Percentiles rank a stretch among this genome's conserved stretches.
These are phyloP conservation scores for Dichotomopilus funicola DNA, from an alignment of 2,329 filamentous ascomycete genomes.

Conservation along the genomic window DNA sequence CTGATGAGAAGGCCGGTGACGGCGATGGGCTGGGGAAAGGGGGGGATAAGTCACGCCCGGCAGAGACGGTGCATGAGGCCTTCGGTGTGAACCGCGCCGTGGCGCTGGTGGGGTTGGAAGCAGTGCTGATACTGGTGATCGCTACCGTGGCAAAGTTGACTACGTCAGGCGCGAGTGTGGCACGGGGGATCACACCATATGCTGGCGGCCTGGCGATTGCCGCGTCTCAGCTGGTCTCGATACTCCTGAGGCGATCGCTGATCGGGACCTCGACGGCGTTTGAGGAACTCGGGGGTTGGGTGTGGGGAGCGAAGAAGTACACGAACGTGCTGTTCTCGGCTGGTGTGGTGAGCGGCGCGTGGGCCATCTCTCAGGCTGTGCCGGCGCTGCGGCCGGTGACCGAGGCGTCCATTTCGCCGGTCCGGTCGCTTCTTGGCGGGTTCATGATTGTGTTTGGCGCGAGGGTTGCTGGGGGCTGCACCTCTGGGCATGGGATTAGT, in stretches of 20 bases:
- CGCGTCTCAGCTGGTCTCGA: constrained; percentile 49
- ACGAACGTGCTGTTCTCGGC: constrained; percentile 44
- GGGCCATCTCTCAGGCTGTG: constrained; percentile 29
- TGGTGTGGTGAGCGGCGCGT: constrained; percentile 45
- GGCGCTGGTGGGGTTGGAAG: constrained; percentile 39
- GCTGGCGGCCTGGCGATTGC: constrained; percentile 55
- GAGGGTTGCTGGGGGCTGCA: constrained; percentile 59
- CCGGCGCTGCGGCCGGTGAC: constrained; percentile 28
- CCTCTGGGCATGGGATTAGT: constrained; percentile 62
- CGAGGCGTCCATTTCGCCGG: constrained; percentile 28
- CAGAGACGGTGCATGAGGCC: constrained; percentile 32
- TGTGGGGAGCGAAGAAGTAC: constrained; percentile 34
- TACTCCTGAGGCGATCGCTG: constrained; percentile 46
- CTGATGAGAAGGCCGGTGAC: not conserved
- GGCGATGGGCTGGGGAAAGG: not conserved
- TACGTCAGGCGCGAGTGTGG: constrained; percentile 24
- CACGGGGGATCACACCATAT: constrained; percentile 37
- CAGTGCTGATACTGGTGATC: constrained; percentile 36
- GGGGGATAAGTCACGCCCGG: constrained; percentile 19
- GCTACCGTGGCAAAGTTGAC: constrained; percentile 31
- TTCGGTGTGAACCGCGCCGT: constrained; percentile 34
- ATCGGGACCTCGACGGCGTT: constrained; percentile 57
- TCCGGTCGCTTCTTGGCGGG: constrained; percentile 46
- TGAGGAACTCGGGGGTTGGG: constrained; percentile 52
- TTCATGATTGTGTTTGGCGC: constrained; percentile 53